phyloP scores from a whole-genome alignment of 768 basidiomycete genomes.

The Boletus insuetus region DNA sequence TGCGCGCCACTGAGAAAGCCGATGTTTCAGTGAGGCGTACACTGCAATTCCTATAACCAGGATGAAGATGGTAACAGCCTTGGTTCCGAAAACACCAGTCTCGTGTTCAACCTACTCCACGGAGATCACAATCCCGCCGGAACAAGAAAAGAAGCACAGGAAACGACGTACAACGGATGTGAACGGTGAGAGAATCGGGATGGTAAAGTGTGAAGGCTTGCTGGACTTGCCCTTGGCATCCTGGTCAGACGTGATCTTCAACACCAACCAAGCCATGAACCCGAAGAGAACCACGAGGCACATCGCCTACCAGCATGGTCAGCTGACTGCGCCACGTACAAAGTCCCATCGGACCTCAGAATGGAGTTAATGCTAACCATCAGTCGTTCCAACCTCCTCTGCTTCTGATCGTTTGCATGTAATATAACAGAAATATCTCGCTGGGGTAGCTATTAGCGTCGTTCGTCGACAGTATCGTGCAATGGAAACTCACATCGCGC shows the following conservation, averaged over 20 bases:
- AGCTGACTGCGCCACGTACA: conserved; percentile 8
- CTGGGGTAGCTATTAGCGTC: conserved; percentile 29
- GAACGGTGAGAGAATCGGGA: conserved; percentile 76
- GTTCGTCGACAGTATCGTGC: background rate
- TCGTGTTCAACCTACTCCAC: conserved; percentile 66
- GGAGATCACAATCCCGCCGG: conserved; percentile 1
- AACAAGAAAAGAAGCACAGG: background rate
- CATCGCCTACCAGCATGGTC: conserved; percentile 14
- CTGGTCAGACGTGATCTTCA: conserved; percentile 13
- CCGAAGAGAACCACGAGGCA: conserved; percentile 25
- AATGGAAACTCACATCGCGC: conserved; percentile 40
- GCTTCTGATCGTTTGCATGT: conserved; percentile 45
- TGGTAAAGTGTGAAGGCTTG: conserved; percentile 62
- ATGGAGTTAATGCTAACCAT: conserved; percentile 41
- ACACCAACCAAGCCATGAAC: conserved; percentile 20
- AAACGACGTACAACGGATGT: conserved; percentile 58
- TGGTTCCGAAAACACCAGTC: conserved; percentile 57
- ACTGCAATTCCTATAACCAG: conserved; percentile 39
- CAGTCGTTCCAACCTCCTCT: conserved; percentile 48
- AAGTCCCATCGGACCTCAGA: background rate
- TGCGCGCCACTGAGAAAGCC: conserved; percentile 26
- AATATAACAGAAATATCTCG: conserved; percentile 40
- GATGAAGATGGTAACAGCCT: conserved; percentile 39
- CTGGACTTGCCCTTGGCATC: conserved; percentile 5
- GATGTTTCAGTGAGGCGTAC: conserved; percentile 45